These are phyloP conservation scores for Ilyonectria mors-panacis DNA, from an alignment of 2,329 filamentous ascomycete genomes.

Conservation along the genomic window DNA sequence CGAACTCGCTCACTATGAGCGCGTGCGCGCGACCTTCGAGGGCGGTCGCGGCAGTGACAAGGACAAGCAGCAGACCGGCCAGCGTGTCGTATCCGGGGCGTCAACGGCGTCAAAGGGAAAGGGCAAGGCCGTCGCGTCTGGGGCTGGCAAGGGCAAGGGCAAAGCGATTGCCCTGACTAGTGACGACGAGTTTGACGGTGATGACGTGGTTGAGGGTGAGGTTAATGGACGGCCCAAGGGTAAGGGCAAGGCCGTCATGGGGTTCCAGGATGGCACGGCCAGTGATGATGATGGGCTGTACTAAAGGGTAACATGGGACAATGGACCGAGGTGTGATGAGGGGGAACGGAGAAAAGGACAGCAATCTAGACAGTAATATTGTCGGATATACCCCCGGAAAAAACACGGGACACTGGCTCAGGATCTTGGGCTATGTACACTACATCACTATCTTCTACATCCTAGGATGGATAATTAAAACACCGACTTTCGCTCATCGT, in stretches of 20 bases:
- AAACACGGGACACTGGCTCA: constrained; percentile 33
- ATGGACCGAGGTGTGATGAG: neutral
- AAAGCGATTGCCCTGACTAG: constrained; percentile 51
- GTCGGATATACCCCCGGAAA: constrained; percentile 38
- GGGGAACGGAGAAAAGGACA: constrained; percentile 18
- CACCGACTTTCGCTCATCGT: constrained; percentile 10
- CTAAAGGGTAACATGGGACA: constrained; percentile 46
- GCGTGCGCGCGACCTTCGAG: constrained; percentile 87
- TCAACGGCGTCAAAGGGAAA: constrained; percentile 53
- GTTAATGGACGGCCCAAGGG: constrained; percentile 60
- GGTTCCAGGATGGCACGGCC: constrained; percentile 67
- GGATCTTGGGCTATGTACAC: constrained; percentile 29
- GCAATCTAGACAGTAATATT: constrained; percentile 28
- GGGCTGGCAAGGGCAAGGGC: constrained; percentile 52
- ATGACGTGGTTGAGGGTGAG: constrained; percentile 50
- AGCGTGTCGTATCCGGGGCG: constrained; percentile 45
- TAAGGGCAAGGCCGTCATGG: constrained; percentile 69
- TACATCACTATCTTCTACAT: constrained; percentile 25
- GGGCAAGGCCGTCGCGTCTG: constrained; percentile 49
- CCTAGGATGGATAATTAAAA: constrained; percentile 25
- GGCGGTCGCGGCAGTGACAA: constrained; percentile 59
- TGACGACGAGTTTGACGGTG: constrained; percentile 53
- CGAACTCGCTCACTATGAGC: constrained; percentile 91
- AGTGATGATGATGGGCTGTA: constrained; percentile 73
- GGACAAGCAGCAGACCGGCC: constrained; percentile 52